Base-by-base conservation (phyloP, 139 green algal genomes). In the Tetraselmis chui region DNA sequence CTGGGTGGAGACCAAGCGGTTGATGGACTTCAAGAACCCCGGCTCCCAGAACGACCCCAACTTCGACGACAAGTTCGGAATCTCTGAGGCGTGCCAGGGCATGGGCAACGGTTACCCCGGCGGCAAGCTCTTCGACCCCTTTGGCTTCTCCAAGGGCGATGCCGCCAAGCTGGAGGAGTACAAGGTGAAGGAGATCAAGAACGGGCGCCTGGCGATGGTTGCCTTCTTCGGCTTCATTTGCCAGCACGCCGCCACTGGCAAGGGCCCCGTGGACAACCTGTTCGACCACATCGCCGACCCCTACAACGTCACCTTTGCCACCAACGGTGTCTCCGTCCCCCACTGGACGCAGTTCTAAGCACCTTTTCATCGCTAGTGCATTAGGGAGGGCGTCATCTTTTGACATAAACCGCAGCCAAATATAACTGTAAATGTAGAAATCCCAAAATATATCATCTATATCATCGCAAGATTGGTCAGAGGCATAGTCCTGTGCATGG, bases 1-100 rank as follows among this genome's bases (percentile, higher is more conserved):
- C 87, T 98, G 94, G 83, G 94, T 95, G 78, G 94, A 98, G 93
- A 85, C 84, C 77, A 96, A 96, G 91, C 88, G 94, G 87, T 79
- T 92, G 23, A 92, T 91, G 87, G 91, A 94, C 89, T 82, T 95
- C 79, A 93, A 93, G 88, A 94, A 94, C 87, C 86, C 84, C 79
- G 84, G 90, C 59, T 87, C 92, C 31, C 89, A 89, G 29, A 93
- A 92, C 87, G 31, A 93, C 29, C 85, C 91, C 31, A 88, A 89
- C 83, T 28, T 91, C 11, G 91, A 89, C 80, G 93, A 92, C 83
- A 79, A 82, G 25, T 84, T 85, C n/a, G 92, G 95, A 85, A 83
- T 91, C 83, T 30, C 67, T 31, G 90, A 86, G 31, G 94, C 92
- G 28, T 91, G 92, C 86, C 92, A 93, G 86, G 91, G 89, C 59